These are phyloP conservation scores for Annulohypoxylon nitens DNA, from an alignment of 495 filamentous ascomycete species.

Conservation along the genomic window DNA sequence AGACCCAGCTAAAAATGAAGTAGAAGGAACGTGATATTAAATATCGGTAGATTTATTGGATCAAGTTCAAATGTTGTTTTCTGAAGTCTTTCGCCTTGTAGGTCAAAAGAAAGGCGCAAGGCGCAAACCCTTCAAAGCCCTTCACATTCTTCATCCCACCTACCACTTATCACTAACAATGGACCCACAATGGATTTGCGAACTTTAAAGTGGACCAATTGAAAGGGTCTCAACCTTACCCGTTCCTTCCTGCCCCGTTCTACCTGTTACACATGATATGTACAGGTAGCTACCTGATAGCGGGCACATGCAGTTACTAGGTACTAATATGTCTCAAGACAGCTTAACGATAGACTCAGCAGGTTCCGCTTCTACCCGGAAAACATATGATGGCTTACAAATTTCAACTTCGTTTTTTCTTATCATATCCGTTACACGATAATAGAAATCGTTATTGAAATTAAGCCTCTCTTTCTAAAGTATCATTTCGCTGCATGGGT, in stretches of 20 bases:
- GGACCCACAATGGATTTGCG: conserved; percentile 19
- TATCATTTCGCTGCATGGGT: background rate
- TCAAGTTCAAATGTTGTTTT: background rate
- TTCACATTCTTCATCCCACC: background rate
- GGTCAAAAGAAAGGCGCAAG: conserved; percentile 34
- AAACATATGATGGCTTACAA: conserved; percentile 5
- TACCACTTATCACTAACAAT: background rate
- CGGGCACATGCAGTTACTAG: background rate
- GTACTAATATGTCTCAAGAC: too few relatives aligned
- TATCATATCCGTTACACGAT: background rate
- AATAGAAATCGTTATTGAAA: background rate
- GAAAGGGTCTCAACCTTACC: background rate
- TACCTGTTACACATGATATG: background rate
- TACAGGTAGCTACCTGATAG: background rate
- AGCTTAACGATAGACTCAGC: background rate
- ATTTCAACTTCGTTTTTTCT: background rate
- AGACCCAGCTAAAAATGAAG: background rate
- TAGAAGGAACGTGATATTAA: background rate
- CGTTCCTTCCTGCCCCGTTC: background rate
- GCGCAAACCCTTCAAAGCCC: conserved; percentile 21
- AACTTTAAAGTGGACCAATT: conserved; percentile 3
- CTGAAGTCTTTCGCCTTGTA: conserved; percentile 9
- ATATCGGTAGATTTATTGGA: background rate
- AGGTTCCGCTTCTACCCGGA: conserved; percentile 35
- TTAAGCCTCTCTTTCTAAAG: background rate